A percentile compares a stretch with the other conserved stretches of the same genome.
These are phyloP conservation scores for Plasmopara viticola DNA, from an alignment of 352 stramenopile genomes.

Conservation along the genomic window DNA sequence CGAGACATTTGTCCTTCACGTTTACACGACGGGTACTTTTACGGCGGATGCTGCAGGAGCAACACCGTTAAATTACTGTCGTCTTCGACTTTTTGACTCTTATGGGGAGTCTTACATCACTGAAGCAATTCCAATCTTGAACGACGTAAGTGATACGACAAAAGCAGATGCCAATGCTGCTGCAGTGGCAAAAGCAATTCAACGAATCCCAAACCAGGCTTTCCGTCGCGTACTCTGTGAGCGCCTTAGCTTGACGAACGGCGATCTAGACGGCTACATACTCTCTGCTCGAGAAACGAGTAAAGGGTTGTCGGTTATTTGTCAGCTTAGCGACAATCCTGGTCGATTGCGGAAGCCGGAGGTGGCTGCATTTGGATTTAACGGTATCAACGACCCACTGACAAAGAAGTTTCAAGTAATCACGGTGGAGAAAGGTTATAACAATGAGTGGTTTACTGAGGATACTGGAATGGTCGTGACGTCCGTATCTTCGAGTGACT, in stretches of 20 bases:
- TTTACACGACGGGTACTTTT: constrained; percentile 5
- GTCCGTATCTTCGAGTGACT: constrained; percentile 2
- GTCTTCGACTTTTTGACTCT: constrained; percentile 61
- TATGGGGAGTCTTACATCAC: constrained; percentile 67
- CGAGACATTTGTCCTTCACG: constrained; percentile 52
- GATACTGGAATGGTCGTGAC: constrained; percentile 18
- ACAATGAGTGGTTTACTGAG: constrained; percentile 55
- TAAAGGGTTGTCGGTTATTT: constrained; percentile 43
- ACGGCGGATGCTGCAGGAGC: constrained; percentile 8
- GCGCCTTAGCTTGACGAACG: not conserved
- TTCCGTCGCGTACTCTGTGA: constrained; percentile 43
- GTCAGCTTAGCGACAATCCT: constrained; percentile 51
- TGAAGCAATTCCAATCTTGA: constrained; percentile 34
- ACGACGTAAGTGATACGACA: constrained; percentile 7
- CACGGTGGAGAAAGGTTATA: constrained; percentile 35
- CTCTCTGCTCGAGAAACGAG: constrained; percentile 5
- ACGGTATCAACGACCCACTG: constrained; percentile 5
- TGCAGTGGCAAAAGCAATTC: constrained; percentile 32
- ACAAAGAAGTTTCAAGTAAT: constrained; percentile 19
- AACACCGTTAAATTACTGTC: constrained; percentile 20
- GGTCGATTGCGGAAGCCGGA: constrained; percentile 48
- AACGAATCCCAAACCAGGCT: constrained; percentile 39
- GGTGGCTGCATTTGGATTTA: constrained; percentile 19
- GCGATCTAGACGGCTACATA: constrained; percentile 19
- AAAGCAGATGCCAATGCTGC: constrained; percentile 11